Base-by-base conservation (phyloP, 768 basidiomycete species). In the Podaxis mareebaensis region DNA sequence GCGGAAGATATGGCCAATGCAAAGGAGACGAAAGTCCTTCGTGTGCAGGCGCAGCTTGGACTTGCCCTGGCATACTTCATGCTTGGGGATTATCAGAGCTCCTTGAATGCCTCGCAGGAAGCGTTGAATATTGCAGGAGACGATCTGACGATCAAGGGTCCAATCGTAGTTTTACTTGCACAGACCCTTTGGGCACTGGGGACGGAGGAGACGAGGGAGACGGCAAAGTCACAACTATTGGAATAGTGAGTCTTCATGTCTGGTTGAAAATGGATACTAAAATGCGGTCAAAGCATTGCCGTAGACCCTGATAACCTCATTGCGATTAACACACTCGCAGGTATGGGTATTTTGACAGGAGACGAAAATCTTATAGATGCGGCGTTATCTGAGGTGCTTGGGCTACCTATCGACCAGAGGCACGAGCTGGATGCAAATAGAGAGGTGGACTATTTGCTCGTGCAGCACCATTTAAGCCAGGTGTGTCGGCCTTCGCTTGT, bases 311-410 rank as follows among this genome's bases (percentile, higher is more conserved):
- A 90, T 65, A 93, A 95, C 69, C 72, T 95, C 55, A 80, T 83
- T 59, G 93, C 93, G 1, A 91, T 96, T 72, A 92, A 90, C 52
- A 83, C 88, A 0, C 83, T 98, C 1, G 91, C 92, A 0, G 91
- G 91, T n/a, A 94, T 97, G 85, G 95, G 93, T 11, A 87, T 95
- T 60, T 75, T 95, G 58, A 89, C 89, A 3, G 80, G 81, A 38
- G 95, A 96, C 68, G 87, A 90, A 38, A 83, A 81, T 39, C 81
- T 97, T 20, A 81, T 95, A 26, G 93, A 96, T 71, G 95, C 95
- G 1, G 91, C 94, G 0, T 76, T 96, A 12, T 88, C 91, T 0
- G 95, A 97, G 72, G 83, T 96, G 17, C 79, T 89, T 20, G 78
- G 84, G 0, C 77, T 95, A 24, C 84, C 93, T 0, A 70, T 88